Conservation (phyloP, 768 basidiomycete species). For the Trametes sanguinea region DNA sequence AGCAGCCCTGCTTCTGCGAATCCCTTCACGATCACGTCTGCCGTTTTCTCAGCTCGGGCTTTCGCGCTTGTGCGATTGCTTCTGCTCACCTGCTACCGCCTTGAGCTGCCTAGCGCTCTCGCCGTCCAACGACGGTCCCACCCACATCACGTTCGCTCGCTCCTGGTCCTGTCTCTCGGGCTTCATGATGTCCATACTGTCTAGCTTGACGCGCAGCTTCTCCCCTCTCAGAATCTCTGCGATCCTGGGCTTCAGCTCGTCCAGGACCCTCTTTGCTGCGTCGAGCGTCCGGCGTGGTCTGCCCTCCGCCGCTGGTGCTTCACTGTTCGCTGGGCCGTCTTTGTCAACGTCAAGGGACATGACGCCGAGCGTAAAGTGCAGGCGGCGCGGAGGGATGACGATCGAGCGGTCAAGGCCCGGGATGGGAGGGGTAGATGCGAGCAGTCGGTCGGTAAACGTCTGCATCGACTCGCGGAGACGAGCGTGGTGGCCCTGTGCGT, state of each 20-base stretch:
- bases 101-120: constrained; percentile 36
- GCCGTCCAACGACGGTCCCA: constrained; percentile 45
- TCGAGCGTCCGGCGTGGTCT: constrained; percentile 21
- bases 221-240: constrained; percentile 39
- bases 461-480: constrained; percentile 30
- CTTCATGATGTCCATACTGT: constrained; percentile 53
- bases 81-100: constrained; percentile 36
- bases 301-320: background rate
- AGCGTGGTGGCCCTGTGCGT: constrained; percentile 35
- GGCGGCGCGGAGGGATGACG: constrained; percentile 53
- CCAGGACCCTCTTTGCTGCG: constrained; percentile 30
- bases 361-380: constrained; percentile 77
- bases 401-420: constrained; percentile 62
- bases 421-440: constrained; percentile 34
- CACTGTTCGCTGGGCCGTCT: background rate
- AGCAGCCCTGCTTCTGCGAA: constrained; percentile 37
- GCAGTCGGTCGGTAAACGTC: constrained; percentile 34
- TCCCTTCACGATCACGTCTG: constrained; percentile 35
- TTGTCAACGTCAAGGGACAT: constrained; percentile 50
- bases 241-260: constrained; percentile 39
- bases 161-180: constrained; percentile 38
- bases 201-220: constrained; percentile 44
- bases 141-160: constrained; percentile 58
- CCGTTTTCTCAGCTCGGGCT: background rate
- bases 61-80: too few relatives aligned